Conservation (phyloP, 2,329 filamentous ascomycete genomes). For the Colletotrichum sp. region DNA sequence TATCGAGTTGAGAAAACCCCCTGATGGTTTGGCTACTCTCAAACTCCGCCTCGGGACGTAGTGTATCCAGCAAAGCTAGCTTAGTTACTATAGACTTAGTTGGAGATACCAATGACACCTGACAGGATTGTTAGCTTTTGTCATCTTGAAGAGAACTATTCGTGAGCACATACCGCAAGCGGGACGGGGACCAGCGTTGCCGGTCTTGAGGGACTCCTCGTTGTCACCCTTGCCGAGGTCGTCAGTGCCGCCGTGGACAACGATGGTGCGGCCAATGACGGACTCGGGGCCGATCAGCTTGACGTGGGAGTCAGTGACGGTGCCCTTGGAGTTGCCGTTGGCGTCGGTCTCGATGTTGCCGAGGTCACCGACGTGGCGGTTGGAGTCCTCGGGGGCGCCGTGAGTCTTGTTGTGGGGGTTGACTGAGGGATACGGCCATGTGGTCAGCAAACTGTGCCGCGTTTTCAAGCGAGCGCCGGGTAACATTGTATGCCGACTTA, state of each 20-base stretch:
- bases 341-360: conserved; percentile 97
- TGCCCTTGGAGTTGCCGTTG: conserved; percentile 88
- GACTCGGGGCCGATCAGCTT: conserved; percentile 97
- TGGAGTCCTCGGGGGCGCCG: conserved; percentile 81
- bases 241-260: conserved; percentile 93
- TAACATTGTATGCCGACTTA: conserved; percentile 51
- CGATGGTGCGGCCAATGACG: conserved; percentile 93
- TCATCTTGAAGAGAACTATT: background rate
- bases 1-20: background rate
- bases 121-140: background rate
- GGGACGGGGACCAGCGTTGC: conserved; percentile 90
- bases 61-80: background rate
- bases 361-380: conserved; percentile 95
- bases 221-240: conserved; percentile 92
- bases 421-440: conserved; percentile 61
- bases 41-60: background rate
- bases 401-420: conserved; percentile 94
- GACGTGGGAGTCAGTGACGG: conserved; percentile 78
- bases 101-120: conserved; percentile 90
- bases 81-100: conserved; percentile 49
- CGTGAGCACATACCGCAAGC: conserved; percentile 77
- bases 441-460: background rate
- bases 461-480: background rate
- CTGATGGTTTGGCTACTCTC: background rate
- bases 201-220: conserved; percentile 98